A percentile compares a stretch with the other conserved stretches of the same genome.
phyloP scores from a whole-genome alignment of 2,329 filamentous ascomycete genomes.

The Epichloe uncinata region DNA sequence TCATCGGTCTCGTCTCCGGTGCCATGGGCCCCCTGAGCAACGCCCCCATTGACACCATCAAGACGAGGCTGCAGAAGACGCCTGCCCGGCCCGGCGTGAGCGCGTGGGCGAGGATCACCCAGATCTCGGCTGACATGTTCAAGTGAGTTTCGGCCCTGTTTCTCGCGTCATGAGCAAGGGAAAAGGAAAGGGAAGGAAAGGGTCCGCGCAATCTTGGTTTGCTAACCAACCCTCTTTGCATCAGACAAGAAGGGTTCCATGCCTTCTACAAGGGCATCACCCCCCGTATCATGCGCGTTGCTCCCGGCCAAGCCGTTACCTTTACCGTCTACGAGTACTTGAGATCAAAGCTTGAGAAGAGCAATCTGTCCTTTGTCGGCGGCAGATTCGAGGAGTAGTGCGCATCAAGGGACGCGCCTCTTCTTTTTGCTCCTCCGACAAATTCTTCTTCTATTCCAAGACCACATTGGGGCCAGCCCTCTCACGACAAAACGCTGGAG shows the following conservation, averaged over 20 bases:
- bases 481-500: too few species aligned
- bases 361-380: constrained; percentile 44
- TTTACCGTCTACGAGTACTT: constrained; percentile 69
- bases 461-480: neutral
- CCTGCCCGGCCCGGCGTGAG: constrained; percentile 70
- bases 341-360: constrained; percentile 58
- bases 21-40: constrained; percentile 91
- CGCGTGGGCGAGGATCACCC: constrained; percentile 63
- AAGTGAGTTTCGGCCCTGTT: constrained; percentile 34
- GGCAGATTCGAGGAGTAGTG: constrained; percentile 54
- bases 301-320: constrained; percentile 76
- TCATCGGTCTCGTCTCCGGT: constrained; percentile 82
- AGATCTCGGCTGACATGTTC: constrained; percentile 76
- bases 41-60: constrained; percentile 97
- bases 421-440: neutral
- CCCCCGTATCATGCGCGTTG: constrained; percentile 91
- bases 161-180: too few species aligned
- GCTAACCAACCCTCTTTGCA: constrained; percentile 4
- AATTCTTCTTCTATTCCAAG: neutral
- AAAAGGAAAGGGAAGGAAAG: too few species aligned
- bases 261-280: constrained; percentile 99
- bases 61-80: constrained; percentile 87
- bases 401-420: too few species aligned
- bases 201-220: too few species aligned
- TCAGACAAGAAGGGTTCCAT: constrained; percentile 75